Conservation (phyloP, 805 yeast species). For the Candida maesae region DNA sequence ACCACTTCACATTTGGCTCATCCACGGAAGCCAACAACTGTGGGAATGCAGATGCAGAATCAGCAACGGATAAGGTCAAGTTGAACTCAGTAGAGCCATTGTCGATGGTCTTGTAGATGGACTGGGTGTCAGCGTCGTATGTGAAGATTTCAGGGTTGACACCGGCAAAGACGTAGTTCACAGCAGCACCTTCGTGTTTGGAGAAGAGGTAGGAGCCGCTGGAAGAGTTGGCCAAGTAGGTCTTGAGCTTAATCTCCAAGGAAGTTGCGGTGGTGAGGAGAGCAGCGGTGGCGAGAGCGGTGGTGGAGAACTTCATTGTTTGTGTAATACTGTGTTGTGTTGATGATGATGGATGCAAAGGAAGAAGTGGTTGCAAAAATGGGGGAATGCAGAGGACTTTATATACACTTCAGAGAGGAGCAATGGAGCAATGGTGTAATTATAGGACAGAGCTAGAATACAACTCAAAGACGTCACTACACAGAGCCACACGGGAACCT, state of each 20-base stretch:
- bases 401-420: no score
- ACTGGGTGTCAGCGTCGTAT: constrained; percentile 8
- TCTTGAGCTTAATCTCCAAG: constrained; percentile 4
- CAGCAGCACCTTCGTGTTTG: constrained; percentile 23
- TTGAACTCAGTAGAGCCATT: constrained; percentile 1
- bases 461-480: no score
- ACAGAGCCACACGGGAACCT: no score
- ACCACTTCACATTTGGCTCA: constrained; percentile 9
- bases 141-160: constrained; percentile 2
- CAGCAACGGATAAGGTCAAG: constrained; percentile 8
- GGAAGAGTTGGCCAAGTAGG: background rate
- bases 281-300: constrained; percentile 3
- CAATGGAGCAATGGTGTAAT: no score
- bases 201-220: constrained; percentile 5
- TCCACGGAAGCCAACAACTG: constrained; percentile 10
- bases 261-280: constrained; percentile 5
- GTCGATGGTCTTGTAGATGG: constrained; percentile 2
- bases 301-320: constrained; percentile 10
- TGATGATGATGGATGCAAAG: no score
- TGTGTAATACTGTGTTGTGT: background rate
- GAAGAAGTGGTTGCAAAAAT: no score
- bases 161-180: constrained; percentile 17
- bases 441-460: no score
- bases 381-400: no score
- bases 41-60: constrained; percentile 11